Evolutionary conservation across 1,284 basidiomycete genomes (phyloP), one percentile per base, ranked within the genome.

Genomic region (Sporisorium exsertum): DNA sequence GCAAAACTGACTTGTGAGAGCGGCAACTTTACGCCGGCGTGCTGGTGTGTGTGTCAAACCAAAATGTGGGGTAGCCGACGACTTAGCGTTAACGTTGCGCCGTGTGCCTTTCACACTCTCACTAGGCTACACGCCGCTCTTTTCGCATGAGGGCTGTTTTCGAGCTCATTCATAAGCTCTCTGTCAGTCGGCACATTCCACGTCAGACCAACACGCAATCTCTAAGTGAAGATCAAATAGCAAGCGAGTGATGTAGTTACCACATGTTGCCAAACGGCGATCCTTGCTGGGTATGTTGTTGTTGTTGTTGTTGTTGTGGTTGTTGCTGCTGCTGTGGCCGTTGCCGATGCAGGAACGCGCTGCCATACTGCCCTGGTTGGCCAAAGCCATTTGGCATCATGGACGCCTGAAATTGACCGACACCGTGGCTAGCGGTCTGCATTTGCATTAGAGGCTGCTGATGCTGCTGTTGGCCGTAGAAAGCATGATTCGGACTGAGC

Each of bases 251-350:
- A 47, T 37, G 4, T 35, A 52, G 42, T 42, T 64, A 65, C 68
- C 68, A 71, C 62, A 64, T 58, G 26, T 65, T 58, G 50, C 68
- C 63, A 33, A 62, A 71, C 10, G 53, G 58, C 27, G 58, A 35
- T 46, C 62, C 55, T 57, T 76, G 69, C 58, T 76, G 73, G 59
- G 42, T 57, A 64, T 75, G 62, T 49, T 69, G 58, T 46, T 69
- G 65, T 13, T 64, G 50, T 15, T 43, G 43, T n/a, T 56, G 60
- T n/a, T 51, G 45, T 32, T 50, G 47, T 24, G 67, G 69, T 40
- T 54, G 51, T 42, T 66, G 54, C 52, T 72, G 73, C 42, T 77
- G n/a, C n/a, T n/a, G n/a, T n/a, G n/a, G n/a, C n/a, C n/a, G n/a
- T 22, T 64, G 68, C 52, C 24, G 58, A 32, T 68, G 60, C 64